phyloP scores from a whole-genome alignment of 2,329 filamentous ascomycete species.

The Dothistroma pini region DNA sequence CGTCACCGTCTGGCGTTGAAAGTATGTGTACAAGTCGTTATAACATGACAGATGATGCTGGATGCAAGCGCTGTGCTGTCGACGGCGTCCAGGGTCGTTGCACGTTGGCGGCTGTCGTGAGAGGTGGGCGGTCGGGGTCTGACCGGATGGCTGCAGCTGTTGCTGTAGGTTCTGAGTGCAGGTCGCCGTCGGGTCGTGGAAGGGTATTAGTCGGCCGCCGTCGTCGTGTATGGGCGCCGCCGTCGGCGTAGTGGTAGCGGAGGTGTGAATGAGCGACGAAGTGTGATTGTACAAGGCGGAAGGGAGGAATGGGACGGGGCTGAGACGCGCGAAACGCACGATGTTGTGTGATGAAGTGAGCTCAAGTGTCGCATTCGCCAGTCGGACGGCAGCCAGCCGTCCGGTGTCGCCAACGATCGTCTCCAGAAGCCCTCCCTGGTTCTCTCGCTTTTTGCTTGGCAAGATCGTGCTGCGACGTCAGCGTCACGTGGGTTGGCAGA shows the following conservation, averaged over 20 bases:
- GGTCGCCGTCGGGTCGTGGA: background rate
- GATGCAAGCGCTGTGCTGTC: background rate
- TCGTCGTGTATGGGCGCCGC: background rate
- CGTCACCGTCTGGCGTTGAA: background rate
- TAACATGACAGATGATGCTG: background rate
- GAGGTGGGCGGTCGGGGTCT: background rate
- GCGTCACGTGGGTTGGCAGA: constrained; percentile 6
- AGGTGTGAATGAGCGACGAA: background rate
- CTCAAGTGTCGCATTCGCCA: background rate
- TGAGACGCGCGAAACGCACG: background rate
- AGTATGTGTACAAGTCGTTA: background rate
- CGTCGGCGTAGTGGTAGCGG: background rate
- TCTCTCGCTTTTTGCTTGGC: background rate
- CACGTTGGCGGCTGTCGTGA: constrained; percentile 5
- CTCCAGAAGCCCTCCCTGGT: constrained; percentile 7
- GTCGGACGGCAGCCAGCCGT: background rate
- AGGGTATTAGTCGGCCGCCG: background rate
- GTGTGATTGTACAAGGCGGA: background rate
- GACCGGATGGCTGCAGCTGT: constrained; percentile 1
- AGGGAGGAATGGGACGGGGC: background rate
- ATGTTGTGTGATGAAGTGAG: constrained; percentile 1
- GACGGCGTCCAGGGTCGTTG: constrained; percentile 1
- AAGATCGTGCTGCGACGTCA: background rate
- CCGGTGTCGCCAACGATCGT: background rate
- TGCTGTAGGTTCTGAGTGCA: background rate